Evolutionary conservation across 2,329 filamentous ascomycete genomes (phyloP).

Genomic region (Fusarium drepaniforme): DNA sequence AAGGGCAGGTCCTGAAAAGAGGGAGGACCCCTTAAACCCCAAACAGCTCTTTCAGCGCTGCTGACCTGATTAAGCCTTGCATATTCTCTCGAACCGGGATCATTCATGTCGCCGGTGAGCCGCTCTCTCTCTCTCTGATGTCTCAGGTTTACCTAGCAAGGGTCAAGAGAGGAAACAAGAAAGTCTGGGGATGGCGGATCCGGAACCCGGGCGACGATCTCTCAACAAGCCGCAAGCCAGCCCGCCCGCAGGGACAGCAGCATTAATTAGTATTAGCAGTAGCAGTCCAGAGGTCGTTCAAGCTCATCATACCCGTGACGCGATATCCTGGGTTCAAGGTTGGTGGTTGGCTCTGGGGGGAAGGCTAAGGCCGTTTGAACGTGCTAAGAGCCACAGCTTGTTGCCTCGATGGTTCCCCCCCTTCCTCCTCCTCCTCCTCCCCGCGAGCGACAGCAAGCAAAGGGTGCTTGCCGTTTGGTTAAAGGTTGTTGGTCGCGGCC

Average conservation of each 20-base stretch:
- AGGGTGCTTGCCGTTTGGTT: slow-evolving; percentile 4
- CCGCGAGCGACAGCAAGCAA: background rate
- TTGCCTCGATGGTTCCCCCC: background rate
- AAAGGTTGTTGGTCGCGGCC: slow-evolving; percentile 13
- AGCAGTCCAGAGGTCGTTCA: background rate
- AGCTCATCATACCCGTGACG: slow-evolving; percentile 11
- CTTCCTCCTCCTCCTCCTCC: background rate
- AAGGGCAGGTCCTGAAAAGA: background rate
- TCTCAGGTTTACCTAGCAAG: slow-evolving; percentile 6
- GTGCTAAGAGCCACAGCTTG: background rate
- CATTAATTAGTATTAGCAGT: background rate
- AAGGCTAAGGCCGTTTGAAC: background rate
- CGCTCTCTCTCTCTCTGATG: background rate
- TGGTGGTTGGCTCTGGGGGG: background rate
- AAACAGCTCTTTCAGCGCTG: background rate
- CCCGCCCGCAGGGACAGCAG: background rate
- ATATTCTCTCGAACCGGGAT: slow-evolving; percentile 12
- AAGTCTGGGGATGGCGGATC: slow-evolving; percentile 26
- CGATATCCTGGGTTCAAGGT: background rate
- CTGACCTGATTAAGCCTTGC: slow-evolving; percentile 7
- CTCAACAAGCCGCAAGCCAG: background rate
- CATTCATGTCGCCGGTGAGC: slow-evolving; percentile 4
- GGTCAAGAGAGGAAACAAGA: background rate
- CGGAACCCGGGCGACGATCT: slow-evolving; percentile 28
- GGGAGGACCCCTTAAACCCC: slow-evolving; percentile 13